These are phyloP conservation scores for Citrus sp. DNA, from an alignment of 345 rosid species.

Conservation along the genomic window DNA sequence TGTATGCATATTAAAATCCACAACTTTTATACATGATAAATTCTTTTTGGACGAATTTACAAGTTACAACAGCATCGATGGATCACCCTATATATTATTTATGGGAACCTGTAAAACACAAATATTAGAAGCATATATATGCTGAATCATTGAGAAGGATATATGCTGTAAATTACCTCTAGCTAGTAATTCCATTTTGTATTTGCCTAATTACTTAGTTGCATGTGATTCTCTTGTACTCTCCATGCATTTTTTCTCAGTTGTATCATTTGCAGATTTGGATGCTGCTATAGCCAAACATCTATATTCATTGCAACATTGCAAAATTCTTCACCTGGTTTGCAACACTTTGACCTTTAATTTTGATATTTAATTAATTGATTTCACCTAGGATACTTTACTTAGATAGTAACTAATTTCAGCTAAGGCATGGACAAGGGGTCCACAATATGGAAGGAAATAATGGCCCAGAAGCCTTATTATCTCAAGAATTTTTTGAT, in stretches of 20 bases:
- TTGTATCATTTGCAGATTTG: slow-evolving; percentile 21
- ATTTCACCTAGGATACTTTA: neutral
- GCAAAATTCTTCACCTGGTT: slow-evolving; percentile 61
- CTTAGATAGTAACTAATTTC: neutral
- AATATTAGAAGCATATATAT: neutral
- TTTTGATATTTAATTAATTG: no score
- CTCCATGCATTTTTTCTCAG: slow-evolving; percentile 9
- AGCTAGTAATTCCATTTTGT: neutral
- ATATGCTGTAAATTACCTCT: neutral
- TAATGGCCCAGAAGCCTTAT: slow-evolving; percentile 34
- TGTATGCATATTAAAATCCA: neutral
- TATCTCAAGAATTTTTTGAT: slow-evolving; percentile 56
- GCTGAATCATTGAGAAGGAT: neutral
- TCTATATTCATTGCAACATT: slow-evolving; percentile 41
- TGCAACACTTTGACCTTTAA: neutral
- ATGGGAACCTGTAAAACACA: neutral
- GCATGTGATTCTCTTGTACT: neutral
- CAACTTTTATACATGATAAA: neutral
- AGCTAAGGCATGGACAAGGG: slow-evolving; percentile 80
- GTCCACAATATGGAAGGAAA: slow-evolving; percentile 57
- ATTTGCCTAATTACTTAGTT: neutral
- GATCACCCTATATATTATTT: neutral
- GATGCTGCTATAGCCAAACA: slow-evolving; percentile 22
- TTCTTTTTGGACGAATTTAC: neutral
- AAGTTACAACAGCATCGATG: neutral